A percentile compares a stretch with the other conserved stretches of the same genome.
phyloP scores from a whole-genome alignment of 2,329 filamentous ascomycete genomes.

The Cercospora sesami region DNA sequence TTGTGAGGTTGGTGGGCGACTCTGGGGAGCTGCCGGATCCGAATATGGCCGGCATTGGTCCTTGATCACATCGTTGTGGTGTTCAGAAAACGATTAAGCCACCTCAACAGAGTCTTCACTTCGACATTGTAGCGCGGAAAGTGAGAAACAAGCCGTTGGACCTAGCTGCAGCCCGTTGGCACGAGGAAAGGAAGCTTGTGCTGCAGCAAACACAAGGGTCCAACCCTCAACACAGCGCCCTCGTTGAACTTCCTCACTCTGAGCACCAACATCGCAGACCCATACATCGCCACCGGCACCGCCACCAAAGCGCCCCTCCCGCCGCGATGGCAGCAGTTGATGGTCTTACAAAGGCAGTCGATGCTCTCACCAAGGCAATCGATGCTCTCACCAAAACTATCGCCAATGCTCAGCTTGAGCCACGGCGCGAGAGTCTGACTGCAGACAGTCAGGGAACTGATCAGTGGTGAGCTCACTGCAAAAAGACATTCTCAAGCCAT shows the following conservation, averaged over 20 bases:
- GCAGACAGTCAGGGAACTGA: neutral
- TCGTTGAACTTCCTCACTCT: neutral
- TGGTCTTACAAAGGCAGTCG: neutral
- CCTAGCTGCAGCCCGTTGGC: neutral
- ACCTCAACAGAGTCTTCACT: neutral
- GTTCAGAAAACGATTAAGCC: neutral
- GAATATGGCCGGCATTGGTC: slow-evolving; percentile 26
- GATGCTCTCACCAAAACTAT: neutral
- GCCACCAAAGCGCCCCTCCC: neutral
- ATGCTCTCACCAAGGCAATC: too few relatives aligned
- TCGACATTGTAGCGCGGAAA: neutral
- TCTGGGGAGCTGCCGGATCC: slow-evolving; percentile 27
- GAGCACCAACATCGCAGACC: neutral
- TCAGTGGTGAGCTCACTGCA: neutral
- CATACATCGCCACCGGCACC: neutral
- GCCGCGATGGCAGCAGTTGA: neutral
- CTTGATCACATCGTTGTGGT: slow-evolving; percentile 4
- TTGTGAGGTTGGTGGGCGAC: slow-evolving; percentile 30
- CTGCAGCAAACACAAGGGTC: neutral
- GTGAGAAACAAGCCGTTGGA: neutral
- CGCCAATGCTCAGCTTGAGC: neutral
- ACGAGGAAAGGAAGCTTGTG: neutral
- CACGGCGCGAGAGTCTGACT: neutral
- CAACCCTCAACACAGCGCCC: neutral
- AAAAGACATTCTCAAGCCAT: neutral